These are phyloP conservation scores for Scheffersomyces titani DNA, from an alignment of 1,139 yeast genomes.

Conservation along the genomic window DNA sequence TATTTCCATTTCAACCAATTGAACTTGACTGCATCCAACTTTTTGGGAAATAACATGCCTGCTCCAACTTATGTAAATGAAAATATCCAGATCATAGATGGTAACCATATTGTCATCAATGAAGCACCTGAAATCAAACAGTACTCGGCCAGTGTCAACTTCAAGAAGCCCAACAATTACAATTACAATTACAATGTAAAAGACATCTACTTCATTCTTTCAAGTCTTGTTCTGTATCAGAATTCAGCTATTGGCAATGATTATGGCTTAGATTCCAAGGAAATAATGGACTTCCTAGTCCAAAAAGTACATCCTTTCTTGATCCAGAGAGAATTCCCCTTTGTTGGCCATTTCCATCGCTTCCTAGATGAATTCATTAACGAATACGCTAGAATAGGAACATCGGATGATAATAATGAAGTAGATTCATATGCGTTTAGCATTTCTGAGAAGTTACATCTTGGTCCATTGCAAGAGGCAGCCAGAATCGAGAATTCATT, in stretches of 20 bases:
- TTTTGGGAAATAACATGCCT: constrained; percentile 1
- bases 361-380: background rate
- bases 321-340: background rate
- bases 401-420: background rate
- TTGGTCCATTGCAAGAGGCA: background rate
- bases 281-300: background rate
- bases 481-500: background rate
- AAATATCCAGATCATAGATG: background rate
- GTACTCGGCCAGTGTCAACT: constrained; percentile 1
- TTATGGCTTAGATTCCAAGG: background rate
- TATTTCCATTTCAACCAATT: constrained; percentile 5
- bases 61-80: background rate
- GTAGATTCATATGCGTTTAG: background rate
- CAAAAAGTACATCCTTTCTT: background rate
- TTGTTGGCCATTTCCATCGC: background rate
- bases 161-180: constrained; percentile 1
- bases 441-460: background rate
- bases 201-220: constrained; percentile 4
- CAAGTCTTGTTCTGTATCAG: background rate
- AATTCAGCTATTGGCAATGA: background rate
- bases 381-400: background rate
- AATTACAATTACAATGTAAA: constrained; percentile 7
- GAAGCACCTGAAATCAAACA: constrained; percentile 1
- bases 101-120: constrained; percentile 2
- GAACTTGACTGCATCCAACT: constrained; percentile 2